Evolutionary conservation across 805 yeast genomes (phyloP).

Genomic region (Myxozyma nipponensis): DNA sequence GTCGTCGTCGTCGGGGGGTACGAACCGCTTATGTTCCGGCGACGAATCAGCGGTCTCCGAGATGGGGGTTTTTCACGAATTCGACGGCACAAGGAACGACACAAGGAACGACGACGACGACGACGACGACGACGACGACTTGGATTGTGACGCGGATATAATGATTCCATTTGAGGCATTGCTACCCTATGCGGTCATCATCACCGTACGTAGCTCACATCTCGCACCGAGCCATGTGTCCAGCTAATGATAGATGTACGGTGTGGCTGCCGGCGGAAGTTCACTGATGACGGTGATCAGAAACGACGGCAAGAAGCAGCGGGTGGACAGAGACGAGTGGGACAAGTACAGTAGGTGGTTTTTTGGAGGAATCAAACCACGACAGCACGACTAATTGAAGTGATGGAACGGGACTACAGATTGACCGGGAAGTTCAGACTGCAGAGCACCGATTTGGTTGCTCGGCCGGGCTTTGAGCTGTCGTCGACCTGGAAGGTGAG

Average conservation of each 20-base stretch:
- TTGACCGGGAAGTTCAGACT: slow-evolving; percentile 72
- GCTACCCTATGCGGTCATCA: slow-evolving; percentile 57
- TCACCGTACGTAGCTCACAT: slow-evolving; percentile 41
- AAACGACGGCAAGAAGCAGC: slow-evolving; percentile 43
- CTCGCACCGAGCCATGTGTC: slow-evolving; percentile 4
- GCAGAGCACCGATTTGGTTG: slow-evolving; percentile 60
- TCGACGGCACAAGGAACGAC: too few relatives aligned
- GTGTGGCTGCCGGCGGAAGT: slow-evolving; percentile 52
- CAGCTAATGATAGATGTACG: slow-evolving; percentile 11
- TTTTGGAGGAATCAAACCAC: background rate
- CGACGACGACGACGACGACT: too few relatives aligned
- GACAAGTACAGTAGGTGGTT: slow-evolving; percentile 23
- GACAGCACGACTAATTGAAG: too few relatives aligned
- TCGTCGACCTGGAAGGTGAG: slow-evolving; percentile 46
- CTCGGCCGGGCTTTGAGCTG: slow-evolving; percentile 77
- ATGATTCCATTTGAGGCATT: slow-evolving; percentile 72
- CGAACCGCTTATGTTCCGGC: too few relatives aligned
- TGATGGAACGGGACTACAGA: slow-evolving; percentile 71
- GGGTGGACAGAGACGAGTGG: slow-evolving; percentile 25
- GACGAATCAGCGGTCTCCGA: too few relatives aligned
- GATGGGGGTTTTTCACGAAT: too few relatives aligned
- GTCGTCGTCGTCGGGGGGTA: too few relatives aligned
- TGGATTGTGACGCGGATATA: background rate
- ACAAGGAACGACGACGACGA: too few relatives aligned
- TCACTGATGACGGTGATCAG: slow-evolving; percentile 43